Conservation (phyloP, 495 filamentous ascomycete species). For the Clohesyomyces aquaticus region DNA sequence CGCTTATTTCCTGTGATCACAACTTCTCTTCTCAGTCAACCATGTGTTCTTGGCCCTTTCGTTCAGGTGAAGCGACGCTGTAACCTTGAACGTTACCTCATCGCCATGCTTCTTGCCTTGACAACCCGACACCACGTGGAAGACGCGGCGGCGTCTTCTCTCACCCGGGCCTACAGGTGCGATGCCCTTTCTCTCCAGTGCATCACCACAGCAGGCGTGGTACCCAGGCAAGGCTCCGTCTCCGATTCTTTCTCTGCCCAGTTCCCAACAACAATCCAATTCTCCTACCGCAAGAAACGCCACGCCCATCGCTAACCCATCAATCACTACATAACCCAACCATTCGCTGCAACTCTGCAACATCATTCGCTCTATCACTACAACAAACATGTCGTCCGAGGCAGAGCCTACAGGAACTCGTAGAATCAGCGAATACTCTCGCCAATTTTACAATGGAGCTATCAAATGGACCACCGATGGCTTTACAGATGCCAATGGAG, state of each 20-base stretch:
- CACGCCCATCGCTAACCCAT: too few species aligned
- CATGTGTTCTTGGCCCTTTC: not conserved
- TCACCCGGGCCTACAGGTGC: too few species aligned
- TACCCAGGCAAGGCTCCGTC: not conserved
- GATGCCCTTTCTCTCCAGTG: too few species aligned
- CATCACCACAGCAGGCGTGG: too few species aligned
- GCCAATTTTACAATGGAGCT: constrained; percentile 17
- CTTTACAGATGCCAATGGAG: constrained; percentile 14
- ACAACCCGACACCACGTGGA: not conserved
- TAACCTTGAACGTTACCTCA: not conserved
- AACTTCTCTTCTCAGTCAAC: not conserved
- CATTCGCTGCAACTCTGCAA: too few species aligned
- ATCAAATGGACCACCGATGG: constrained; percentile 16
- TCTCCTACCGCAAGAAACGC: not conserved
- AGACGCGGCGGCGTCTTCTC: too few species aligned
- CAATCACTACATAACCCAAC: too few species aligned
- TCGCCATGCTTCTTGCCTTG: not conserved
- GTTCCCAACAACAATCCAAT: not conserved
- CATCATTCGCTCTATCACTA: too few species aligned
- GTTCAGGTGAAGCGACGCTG: not conserved
- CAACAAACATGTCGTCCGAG: not conserved
- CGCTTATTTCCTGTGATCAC: not conserved
- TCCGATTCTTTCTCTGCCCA: not conserved
- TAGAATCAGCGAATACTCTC: constrained; percentile 11
- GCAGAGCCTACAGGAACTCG: too few species aligned